These are phyloP conservation scores for Castanea crenata DNA, from an alignment of 306 rosid genomes.

Conservation along the genomic window DNA sequence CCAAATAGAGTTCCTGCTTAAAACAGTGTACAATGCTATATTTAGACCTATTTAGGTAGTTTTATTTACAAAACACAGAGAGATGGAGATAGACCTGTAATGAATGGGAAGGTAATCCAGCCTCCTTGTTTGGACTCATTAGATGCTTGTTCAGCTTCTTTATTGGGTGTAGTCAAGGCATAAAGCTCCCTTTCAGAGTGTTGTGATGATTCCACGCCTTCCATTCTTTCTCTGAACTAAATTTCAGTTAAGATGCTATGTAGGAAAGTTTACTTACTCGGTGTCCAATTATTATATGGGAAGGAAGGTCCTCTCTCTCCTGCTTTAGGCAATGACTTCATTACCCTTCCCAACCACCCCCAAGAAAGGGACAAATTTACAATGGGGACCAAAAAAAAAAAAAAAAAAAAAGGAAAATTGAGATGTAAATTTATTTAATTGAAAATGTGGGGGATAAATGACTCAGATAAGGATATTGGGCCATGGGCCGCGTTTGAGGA, in stretches of 20 bases:
- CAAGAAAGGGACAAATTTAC: too few relatives aligned
- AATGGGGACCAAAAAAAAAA: too few relatives aligned
- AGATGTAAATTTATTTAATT: too few relatives aligned
- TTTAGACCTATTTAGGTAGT: not conserved
- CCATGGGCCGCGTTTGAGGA: too few relatives aligned
- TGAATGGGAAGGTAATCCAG: conserved; percentile 49
- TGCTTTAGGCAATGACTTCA: too few relatives aligned
- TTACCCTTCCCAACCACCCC: too few relatives aligned
- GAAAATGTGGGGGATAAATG: too few relatives aligned
- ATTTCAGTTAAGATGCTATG: not conserved
- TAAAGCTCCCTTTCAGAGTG: not conserved
- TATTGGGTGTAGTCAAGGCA: not conserved
- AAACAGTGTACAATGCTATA: not conserved
- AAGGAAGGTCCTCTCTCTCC: too few relatives aligned
- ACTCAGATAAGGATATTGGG: too few relatives aligned
- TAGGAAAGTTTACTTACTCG: too few relatives aligned
- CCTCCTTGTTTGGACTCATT: conserved; percentile 31
- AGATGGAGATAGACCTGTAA: conserved; percentile 15
- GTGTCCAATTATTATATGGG: too few relatives aligned
- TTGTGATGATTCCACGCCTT: not conserved
- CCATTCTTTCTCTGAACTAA: not conserved
- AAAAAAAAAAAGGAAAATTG: too few relatives aligned
- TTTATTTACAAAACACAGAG: not conserved
- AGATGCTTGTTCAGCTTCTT: not conserved
- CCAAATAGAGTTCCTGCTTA: conserved; percentile 28